Evolutionary conservation across 345 rosid species (phyloP).

Genomic region (Carallia pectinifolia): DNA sequence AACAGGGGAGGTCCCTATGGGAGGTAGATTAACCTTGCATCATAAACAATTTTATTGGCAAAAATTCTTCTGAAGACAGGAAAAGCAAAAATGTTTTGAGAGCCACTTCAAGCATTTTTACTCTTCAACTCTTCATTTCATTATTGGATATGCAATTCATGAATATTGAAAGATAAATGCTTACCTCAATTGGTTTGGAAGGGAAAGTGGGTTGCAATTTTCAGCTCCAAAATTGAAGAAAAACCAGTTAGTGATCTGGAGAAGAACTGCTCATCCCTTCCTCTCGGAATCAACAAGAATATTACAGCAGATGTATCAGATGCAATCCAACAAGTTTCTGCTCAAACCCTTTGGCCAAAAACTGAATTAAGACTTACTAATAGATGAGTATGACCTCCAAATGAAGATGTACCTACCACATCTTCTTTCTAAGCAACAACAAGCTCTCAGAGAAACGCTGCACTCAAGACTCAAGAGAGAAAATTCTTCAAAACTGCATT

Average conservation of each 20-base stretch:
- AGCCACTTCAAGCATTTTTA: too few species aligned
- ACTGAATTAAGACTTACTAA: constrained; percentile 15
- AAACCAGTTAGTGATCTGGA: background rate
- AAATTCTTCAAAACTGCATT: constrained; percentile 16
- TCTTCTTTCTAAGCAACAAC: constrained; percentile 9
- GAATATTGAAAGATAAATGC: background rate
- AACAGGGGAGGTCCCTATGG: too few species aligned
- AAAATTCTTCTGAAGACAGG: too few species aligned
- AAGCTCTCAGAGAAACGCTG: constrained; percentile 13
- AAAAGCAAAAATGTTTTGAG: too few species aligned
- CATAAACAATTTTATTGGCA: background rate
- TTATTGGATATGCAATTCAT: too few species aligned
- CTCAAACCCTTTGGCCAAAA: constrained; percentile 14
- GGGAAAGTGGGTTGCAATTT: background rate
- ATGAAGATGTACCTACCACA: constrained; percentile 23
- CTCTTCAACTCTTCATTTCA: too few species aligned
- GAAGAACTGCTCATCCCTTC: constrained; percentile 2
- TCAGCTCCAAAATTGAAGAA: background rate
- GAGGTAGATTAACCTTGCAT: background rate
- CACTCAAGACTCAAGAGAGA: background rate
- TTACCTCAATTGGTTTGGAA: background rate
- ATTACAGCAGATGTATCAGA: background rate
- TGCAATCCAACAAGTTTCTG: constrained; percentile 18
- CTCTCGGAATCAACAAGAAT: constrained; percentile 1
- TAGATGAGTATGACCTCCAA: constrained; percentile 23